phyloP scores from a whole-genome alignment of 164 flowering plant genomes.

The Annona cherimola region DNA sequence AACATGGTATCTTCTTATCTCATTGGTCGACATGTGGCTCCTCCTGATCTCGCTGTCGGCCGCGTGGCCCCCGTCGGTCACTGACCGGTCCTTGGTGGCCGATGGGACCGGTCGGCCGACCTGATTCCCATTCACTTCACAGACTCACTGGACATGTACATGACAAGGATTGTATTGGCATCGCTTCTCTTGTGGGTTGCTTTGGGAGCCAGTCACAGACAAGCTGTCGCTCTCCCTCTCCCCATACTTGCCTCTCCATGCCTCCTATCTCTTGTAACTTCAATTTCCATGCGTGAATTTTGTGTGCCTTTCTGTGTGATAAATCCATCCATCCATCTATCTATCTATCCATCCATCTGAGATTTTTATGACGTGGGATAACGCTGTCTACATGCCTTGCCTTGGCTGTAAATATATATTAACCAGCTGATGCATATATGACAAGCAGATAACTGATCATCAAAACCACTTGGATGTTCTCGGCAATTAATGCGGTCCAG shows the following conservation, averaged over 20 bases:
- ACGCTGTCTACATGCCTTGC: too few species aligned
- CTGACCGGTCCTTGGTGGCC: constrained; percentile 11
- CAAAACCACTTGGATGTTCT: too few species aligned
- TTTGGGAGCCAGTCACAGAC: constrained; percentile 23
- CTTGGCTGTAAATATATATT: too few species aligned
- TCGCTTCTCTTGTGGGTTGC: constrained; percentile 19
- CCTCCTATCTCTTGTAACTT: background rate
- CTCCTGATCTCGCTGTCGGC: constrained; percentile 29
- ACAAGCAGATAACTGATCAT: too few species aligned
- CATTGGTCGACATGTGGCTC: constrained; percentile 6
- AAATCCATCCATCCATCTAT: too few species aligned
- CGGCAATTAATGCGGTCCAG: too few species aligned
- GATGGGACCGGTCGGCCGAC: constrained; percentile 25
- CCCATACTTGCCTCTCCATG: background rate
- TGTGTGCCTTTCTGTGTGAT: too few species aligned
- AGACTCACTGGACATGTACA: background rate
- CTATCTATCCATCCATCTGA: too few species aligned
- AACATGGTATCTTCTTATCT: constrained; percentile 32
- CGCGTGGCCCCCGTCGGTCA: constrained; percentile 31
- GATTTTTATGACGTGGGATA: too few species aligned
- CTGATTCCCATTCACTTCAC: background rate
- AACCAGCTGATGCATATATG: too few species aligned
- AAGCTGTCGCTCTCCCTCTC: background rate
- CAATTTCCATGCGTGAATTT: too few species aligned
- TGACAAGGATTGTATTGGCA: constrained; percentile 13